Percentiles rank a stretch among this genome's conserved stretches.
These are phyloP conservation scores for Boletellus sp. DNA, from an alignment of 768 basidiomycete genomes.

Conservation along the genomic window DNA sequence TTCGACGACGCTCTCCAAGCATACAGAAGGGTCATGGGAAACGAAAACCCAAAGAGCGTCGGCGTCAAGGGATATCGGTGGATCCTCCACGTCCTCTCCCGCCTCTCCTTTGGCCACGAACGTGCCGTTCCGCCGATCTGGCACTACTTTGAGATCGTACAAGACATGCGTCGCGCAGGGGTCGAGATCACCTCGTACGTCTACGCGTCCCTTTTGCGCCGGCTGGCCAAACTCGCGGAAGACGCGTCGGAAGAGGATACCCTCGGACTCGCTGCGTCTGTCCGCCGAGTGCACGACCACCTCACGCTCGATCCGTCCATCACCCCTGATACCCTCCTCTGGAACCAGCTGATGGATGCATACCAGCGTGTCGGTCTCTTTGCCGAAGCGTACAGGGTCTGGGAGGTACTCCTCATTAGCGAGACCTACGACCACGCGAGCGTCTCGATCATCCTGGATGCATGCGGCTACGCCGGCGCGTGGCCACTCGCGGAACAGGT, in stretches of 20 bases:
- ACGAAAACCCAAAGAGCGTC: slow-evolving; percentile 32
- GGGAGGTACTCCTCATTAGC: slow-evolving; percentile 69
- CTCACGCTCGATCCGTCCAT: slow-evolving; percentile 78
- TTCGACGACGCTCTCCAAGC: slow-evolving; percentile 59
- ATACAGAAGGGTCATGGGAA: slow-evolving; percentile 45
- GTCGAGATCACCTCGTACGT: slow-evolving; percentile 52
- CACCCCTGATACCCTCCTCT: slow-evolving; percentile 62
- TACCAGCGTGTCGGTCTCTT: slow-evolving; percentile 79
- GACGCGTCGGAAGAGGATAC: slow-evolving; percentile 22
- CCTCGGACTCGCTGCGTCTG: slow-evolving; percentile 41
- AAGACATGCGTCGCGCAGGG: slow-evolving; percentile 73
- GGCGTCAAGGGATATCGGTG: slow-evolving; percentile 57
- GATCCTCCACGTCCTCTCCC: slow-evolving; percentile 63
- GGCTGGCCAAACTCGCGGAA: slow-evolving; percentile 45
- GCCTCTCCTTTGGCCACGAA: slow-evolving; percentile 46
- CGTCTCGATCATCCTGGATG: slow-evolving; percentile 82
- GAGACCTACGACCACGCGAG: slow-evolving; percentile 56
- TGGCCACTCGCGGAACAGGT: slow-evolving; percentile 51
- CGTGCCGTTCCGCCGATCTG: slow-evolving; percentile 40
- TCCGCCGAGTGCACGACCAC: slow-evolving; percentile 67
- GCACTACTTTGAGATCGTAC: slow-evolving; percentile 71
- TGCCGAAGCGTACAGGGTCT: slow-evolving; percentile 68
- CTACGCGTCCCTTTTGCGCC: slow-evolving; percentile 65
- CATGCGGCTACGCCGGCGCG: slow-evolving; percentile 64
- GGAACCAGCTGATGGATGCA: slow-evolving; percentile 87